phyloP scores from a whole-genome alignment of 177 flowering plant species.

The Vitis hybrid region DNA sequence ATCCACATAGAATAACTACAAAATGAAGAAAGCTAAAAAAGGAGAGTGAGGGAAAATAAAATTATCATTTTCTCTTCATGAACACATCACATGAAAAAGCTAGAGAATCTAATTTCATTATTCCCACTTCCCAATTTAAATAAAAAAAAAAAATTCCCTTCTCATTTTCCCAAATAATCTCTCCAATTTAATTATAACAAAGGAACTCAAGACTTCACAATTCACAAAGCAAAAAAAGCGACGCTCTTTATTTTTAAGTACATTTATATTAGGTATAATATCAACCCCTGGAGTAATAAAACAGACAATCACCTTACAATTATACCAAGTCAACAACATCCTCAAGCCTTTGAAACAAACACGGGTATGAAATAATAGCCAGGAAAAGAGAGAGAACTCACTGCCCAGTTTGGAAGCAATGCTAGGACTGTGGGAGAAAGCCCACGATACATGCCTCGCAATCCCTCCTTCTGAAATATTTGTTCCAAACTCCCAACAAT shows the following conservation, averaged over 20 bases:
- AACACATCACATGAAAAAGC: no score
- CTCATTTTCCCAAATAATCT: not conserved
- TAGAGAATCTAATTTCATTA: no score
- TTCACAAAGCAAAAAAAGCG: not conserved
- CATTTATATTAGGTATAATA: not conserved
- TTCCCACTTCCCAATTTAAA: no score
- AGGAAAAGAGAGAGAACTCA: constrained; percentile 38
- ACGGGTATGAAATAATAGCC: not conserved
- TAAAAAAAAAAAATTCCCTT: no score
- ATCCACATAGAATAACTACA: no score
- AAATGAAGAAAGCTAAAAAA: no score
- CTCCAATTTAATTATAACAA: not conserved
- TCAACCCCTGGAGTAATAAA: not conserved
- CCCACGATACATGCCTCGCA: constrained; percentile 94
- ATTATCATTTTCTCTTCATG: no score
- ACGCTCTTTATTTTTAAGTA: not conserved
- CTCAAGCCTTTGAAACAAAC: not conserved
- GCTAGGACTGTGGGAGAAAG: constrained; percentile 94
- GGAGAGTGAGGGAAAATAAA: no score
- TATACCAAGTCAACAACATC: not conserved
- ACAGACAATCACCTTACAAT: not conserved
- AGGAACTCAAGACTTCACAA: not conserved
- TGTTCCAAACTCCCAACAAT: constrained; percentile 85
- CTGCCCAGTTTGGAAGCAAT: constrained; percentile 97
- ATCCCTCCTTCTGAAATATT: constrained; percentile 78